Percentiles rank a stretch among this genome's conserved stretches.
Conservation (phyloP, 2,329 filamentous ascomycete genomes). For the Phoma herbarum region DNA sequence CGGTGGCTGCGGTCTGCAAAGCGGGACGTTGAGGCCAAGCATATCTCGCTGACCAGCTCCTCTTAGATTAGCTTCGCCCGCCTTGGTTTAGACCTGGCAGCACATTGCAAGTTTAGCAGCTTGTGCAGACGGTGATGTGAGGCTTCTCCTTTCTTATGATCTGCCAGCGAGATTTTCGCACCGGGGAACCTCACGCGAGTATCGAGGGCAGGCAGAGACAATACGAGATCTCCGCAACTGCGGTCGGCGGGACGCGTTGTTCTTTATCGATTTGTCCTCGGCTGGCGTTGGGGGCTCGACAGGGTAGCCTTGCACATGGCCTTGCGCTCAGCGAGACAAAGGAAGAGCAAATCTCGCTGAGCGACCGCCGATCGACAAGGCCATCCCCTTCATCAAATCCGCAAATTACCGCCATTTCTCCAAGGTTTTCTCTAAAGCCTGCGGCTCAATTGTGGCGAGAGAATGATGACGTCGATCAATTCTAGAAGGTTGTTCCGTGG, state of each 20-base stretch:
- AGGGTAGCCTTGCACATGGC: slow-evolving; percentile 21
- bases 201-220: slow-evolving; percentile 16
- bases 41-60: slow-evolving; percentile 20
- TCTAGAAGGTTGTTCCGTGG: slow-evolving; percentile 2
- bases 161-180: neutral
- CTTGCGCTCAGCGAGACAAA: slow-evolving; percentile 11
- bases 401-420: slow-evolving; percentile 23
- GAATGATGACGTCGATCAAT: slow-evolving; percentile 9
- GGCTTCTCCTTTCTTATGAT: slow-evolving; percentile 19
- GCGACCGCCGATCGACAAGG: slow-evolving; percentile 17
- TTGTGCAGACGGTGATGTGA: slow-evolving; percentile 30
- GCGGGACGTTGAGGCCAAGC: slow-evolving; percentile 25
- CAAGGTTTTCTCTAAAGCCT: slow-evolving; percentile 4
- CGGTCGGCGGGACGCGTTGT: slow-evolving; percentile 13
- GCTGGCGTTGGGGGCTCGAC: slow-evolving; percentile 8
- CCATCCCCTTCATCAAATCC: slow-evolving; percentile 22
- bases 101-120: slow-evolving; percentile 12
- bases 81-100: slow-evolving; percentile 22
- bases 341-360: slow-evolving; percentile 22
- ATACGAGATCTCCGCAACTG: slow-evolving; percentile 17
- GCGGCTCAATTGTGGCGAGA: slow-evolving; percentile 7
- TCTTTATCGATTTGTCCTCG: slow-evolving; percentile 14
- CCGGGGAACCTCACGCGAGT: slow-evolving; percentile 16
- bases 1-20: slow-evolving; percentile 17
- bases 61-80: slow-evolving; percentile 28